phyloP scores from a whole-genome alignment of 1,139 yeast genomes.

The Komagataea norvegica region DNA sequence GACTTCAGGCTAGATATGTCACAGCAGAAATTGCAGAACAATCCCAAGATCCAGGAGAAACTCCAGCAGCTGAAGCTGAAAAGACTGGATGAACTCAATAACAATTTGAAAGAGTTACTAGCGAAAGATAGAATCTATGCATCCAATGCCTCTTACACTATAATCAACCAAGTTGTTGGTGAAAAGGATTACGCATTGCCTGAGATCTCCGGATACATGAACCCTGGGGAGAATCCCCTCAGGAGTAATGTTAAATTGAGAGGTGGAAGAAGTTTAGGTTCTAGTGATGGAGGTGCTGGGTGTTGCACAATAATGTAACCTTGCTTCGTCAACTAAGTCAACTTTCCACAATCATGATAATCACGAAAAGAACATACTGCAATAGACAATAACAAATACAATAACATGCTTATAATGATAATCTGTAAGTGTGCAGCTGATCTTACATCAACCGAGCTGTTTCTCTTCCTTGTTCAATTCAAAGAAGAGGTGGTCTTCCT shows the following conservation, averaged over 20 bases:
- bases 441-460: conserved; percentile 30
- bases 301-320: conserved; percentile 47
- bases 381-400: too few relatives aligned
- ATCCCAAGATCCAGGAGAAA: conserved; percentile 22
- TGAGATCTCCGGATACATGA: conserved; percentile 44
- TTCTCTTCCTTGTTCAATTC: conserved; percentile 28
- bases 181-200: conserved; percentile 53
- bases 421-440: too few relatives aligned
- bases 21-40: conserved; percentile 3
- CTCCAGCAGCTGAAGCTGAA: conserved; percentile 45
- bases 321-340: too few relatives aligned
- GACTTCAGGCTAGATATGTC: not conserved
- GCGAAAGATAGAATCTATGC: conserved; percentile 60
- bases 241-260: conserved; percentile 26
- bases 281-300: conserved; percentile 14
- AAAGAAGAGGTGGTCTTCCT: conserved; percentile 17
- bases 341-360: too few relatives aligned
- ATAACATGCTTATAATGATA: too few relatives aligned
- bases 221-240: conserved; percentile 46
- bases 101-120: conserved; percentile 49
- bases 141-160: conserved; percentile 56
- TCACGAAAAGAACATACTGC: too few relatives aligned
- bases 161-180: conserved; percentile 39
- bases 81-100: conserved; percentile 58
- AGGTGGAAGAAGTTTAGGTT: too few relatives aligned